A percentile compares a stretch with the other conserved stretches of the same genome.
Conservation (phyloP, 768 basidiomycete species). For the Hemileccinum rubropunctum region DNA sequence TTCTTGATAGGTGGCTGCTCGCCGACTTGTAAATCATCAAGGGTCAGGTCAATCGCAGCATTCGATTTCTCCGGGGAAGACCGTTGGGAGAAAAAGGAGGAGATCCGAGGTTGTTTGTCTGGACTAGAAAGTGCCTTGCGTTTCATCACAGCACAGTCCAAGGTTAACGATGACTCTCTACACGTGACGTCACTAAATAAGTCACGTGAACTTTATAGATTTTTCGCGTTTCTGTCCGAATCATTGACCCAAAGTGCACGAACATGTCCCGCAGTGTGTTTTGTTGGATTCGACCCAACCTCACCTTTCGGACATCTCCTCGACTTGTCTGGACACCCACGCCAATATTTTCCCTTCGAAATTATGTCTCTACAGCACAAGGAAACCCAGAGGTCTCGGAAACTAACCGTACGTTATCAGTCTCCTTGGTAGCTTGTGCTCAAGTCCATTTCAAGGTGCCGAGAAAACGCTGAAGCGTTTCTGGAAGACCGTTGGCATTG, state of each 20-base stretch:
- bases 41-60: slow-evolving; percentile 54
- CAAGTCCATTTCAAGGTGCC: slow-evolving; percentile 53
- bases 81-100: slow-evolving; percentile 38
- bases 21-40: slow-evolving; percentile 34
- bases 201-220: slow-evolving; percentile 24
- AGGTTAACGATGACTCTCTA: neutral
- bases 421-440: neutral
- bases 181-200: slow-evolving; percentile 22
- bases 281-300: slow-evolving; percentile 2
- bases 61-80: slow-evolving; percentile 14
- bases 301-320: neutral
- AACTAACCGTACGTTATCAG: slow-evolving; percentile 55
- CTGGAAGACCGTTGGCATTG: slow-evolving; percentile 90
- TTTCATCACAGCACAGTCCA: slow-evolving; percentile 13
- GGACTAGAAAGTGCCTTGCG: slow-evolving; percentile 13
- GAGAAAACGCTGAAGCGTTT: slow-evolving; percentile 87
- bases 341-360: neutral
- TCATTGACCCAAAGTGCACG: too few species aligned
- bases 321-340: neutral
- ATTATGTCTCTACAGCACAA: slow-evolving; percentile 15
- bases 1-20: slow-evolving; percentile 29
- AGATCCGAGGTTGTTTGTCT: slow-evolving; percentile 38
- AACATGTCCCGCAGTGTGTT: slow-evolving; percentile 13
- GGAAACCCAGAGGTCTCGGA: slow-evolving; percentile 53
- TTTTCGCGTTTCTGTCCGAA: slow-evolving; percentile 1